Evolutionary conservation across 2,329 filamentous ascomycete genomes (phyloP).

Genomic region (Hypoxylon sp.): DNA sequence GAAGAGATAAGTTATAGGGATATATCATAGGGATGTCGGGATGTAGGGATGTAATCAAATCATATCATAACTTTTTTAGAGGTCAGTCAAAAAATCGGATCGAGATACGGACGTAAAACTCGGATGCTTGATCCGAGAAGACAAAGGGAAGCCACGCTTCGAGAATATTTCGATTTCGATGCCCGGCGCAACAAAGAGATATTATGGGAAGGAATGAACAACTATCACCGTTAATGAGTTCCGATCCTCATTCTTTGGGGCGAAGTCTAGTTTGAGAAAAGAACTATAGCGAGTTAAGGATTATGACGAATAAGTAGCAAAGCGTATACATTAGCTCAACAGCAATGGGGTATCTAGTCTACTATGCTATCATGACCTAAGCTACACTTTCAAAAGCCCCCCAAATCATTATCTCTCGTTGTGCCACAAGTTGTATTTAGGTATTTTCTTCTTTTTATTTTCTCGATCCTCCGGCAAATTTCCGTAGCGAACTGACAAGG

Average conservation of each 20-base stretch:
- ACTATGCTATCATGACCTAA: conserved; percentile 11
- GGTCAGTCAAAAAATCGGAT: conserved; percentile 1
- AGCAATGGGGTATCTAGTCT: conserved; percentile 48
- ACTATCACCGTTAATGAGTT: not conserved
- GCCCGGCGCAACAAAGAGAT: not conserved
- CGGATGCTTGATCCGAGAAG: conserved; percentile 16
- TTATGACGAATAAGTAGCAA: not conserved
- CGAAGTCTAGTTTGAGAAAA: not conserved
- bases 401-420: not conserved
- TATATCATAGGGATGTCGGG: not conserved
- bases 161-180: not conserved
- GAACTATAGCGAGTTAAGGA: not conserved
- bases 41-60: not conserved
- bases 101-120: not conserved
- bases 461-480: not conserved
- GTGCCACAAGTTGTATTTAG: not conserved
- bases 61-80: not conserved
- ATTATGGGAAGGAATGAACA: conserved; percentile 7
- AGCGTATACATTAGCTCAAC: conserved; percentile 15
- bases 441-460: not conserved
- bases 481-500: not conserved
- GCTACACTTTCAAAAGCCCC: not conserved
- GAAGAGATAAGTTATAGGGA: no score
- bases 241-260: not conserved
- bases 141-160: conserved; percentile 31